These are phyloP conservation scores for Alloteropsis angusta DNA, from an alignment of 202 grass and related monocot species.

Conservation along the genomic window DNA sequence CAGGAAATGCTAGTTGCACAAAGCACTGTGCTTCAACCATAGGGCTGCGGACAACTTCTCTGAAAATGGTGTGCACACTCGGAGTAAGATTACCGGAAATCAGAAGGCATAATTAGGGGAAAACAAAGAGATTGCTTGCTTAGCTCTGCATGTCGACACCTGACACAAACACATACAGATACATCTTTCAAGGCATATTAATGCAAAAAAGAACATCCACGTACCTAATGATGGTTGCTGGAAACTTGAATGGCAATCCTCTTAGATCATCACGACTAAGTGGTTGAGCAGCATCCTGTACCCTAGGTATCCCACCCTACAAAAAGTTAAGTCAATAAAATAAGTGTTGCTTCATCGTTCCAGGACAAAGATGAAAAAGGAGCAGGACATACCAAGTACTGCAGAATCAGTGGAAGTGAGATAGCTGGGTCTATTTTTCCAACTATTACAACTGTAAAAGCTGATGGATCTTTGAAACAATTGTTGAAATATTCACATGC, in stretches of 20 bases:
- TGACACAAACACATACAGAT: neutral
- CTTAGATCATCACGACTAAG: constrained; percentile 91
- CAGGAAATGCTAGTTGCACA: constrained; percentile 90
- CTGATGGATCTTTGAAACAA: constrained; percentile 88
- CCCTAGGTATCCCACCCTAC: constrained; percentile 89
- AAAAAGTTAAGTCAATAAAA: constrained; percentile 21
- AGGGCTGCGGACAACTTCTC: constrained; percentile 89
- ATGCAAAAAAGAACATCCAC: constrained; percentile 16
- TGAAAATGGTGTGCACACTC: constrained; percentile 33
- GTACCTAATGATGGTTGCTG: constrained; percentile 83
- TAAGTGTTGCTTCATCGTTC: neutral
- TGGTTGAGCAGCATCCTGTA: constrained; percentile 50
- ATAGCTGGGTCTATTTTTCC: constrained; percentile 79
- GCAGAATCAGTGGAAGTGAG: constrained; percentile 77
- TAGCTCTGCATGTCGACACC: neutral
- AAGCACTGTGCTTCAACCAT: constrained; percentile 99
- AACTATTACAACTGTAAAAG: constrained; percentile 87
- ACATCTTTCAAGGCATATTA: constrained; percentile 15
- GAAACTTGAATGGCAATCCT: constrained; percentile 96
- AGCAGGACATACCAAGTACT: constrained; percentile 69
- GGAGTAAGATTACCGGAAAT: constrained; percentile 2
- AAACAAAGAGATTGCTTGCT: constrained; percentile 15
- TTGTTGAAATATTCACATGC: constrained; percentile 93
- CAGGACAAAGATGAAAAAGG: neutral
- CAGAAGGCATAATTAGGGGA: too few species aligned